These are phyloP conservation scores for Aspergillus novofumigatus DNA, from an alignment of 2,329 filamentous ascomycete species.

Conservation along the genomic window DNA sequence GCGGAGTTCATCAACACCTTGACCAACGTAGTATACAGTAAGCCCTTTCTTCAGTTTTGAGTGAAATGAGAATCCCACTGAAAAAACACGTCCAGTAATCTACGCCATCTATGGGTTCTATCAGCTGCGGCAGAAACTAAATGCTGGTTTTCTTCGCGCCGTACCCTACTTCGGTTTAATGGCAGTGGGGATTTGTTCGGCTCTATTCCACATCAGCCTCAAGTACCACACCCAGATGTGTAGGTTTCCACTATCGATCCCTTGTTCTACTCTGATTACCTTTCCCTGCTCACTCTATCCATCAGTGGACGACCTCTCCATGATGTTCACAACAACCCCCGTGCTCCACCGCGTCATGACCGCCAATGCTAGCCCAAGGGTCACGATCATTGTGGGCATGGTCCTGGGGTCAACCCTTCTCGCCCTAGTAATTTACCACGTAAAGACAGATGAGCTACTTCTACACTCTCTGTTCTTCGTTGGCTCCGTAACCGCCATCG, in stretches of 20 bases:
- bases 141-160: conserved; percentile 1
- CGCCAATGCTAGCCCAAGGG: conserved; percentile 6
- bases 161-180: conserved; percentile 18
- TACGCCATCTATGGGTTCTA: conserved; percentile 20
- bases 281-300: neutral
- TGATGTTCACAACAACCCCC: conserved; percentile 19
- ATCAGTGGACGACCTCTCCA: conserved; percentile 21
- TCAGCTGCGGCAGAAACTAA: conserved; percentile 5
- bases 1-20: neutral
- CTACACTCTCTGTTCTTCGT: conserved; percentile 15
- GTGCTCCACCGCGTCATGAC: conserved; percentile 19
- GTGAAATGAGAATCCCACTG: neutral
- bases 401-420: conserved; percentile 1
- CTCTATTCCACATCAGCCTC: conserved; percentile 22
- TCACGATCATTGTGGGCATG: conserved; percentile 4
- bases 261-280: neutral
- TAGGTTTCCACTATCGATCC: conserved; percentile 1
- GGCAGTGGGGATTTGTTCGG: conserved; percentile 23
- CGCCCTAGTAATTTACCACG: conserved; percentile 9
- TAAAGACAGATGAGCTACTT: conserved; percentile 17
- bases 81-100: conserved; percentile 7
- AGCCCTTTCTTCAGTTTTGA: neutral
- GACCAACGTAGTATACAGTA: neutral
- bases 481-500: conserved; percentile 10
- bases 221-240: conserved; percentile 29